phyloP scores from a whole-genome alignment of 495 filamentous ascomycete species.

The Monascus purpureus region DNA sequence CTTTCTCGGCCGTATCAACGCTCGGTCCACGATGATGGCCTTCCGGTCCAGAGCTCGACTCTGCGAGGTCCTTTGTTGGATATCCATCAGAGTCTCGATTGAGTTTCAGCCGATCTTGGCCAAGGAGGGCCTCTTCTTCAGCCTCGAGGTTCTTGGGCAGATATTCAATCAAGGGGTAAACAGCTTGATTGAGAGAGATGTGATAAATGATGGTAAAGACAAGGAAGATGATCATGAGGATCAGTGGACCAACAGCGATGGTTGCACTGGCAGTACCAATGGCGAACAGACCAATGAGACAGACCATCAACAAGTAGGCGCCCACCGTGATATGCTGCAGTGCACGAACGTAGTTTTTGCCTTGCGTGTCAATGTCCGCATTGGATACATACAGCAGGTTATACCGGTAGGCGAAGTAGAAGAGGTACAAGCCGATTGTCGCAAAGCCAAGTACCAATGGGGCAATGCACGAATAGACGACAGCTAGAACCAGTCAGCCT shows the following conservation, averaged over 20 bases:
- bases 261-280: conserved; percentile 46
- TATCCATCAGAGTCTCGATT: conserved; percentile 11
- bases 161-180: conserved; percentile 69
- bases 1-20: conserved; percentile 25
- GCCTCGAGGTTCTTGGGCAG: conserved; percentile 53
- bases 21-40: neutral
- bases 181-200: conserved; percentile 59
- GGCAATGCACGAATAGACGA: conserved; percentile 83
- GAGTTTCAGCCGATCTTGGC: conserved; percentile 25
- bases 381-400: conserved; percentile 89
- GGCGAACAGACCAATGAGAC: conserved; percentile 82
- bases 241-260: conserved; percentile 52
- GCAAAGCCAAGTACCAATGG: conserved; percentile 83
- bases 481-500: conserved; percentile 29
- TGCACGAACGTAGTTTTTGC: conserved; percentile 74
- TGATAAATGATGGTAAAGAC: conserved; percentile 75
- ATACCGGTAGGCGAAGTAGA: conserved; percentile 92
- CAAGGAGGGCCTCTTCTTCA: conserved; percentile 52
- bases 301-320: conserved; percentile 71
- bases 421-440: conserved; percentile 65
- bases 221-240: conserved; percentile 73
- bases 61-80: neutral
- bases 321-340: conserved; percentile 84
- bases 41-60: neutral
- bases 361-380: conserved; percentile 76